These are phyloP conservation scores for Brassica balearica DNA, from an alignment of 441 rosid species.

Conservation along the genomic window DNA sequence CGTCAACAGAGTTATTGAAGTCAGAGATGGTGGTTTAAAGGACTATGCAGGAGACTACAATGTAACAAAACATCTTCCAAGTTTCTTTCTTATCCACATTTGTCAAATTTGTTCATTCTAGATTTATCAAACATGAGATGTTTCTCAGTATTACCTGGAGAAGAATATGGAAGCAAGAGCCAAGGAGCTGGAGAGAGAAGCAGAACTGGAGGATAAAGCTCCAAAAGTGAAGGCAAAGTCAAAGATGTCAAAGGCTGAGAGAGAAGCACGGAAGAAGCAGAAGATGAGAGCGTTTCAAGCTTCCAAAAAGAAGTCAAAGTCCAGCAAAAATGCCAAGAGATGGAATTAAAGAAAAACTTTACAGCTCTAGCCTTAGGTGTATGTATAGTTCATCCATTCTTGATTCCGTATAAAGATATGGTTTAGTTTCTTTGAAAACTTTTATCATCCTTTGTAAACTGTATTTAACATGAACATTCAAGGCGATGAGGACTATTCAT, in stretches of 20 bases:
- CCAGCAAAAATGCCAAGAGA: conserved; percentile 79
- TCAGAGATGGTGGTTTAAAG: conserved; percentile 64
- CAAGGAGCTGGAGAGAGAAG: conserved; percentile 76
- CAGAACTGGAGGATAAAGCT: conserved; percentile 79
- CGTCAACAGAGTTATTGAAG: conserved; percentile 96
- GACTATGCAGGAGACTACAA: conserved; percentile 91
- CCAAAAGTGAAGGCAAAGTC: conserved; percentile 94
- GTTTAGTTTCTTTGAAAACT: background rate
- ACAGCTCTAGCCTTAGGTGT: background rate
- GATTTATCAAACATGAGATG: background rate
- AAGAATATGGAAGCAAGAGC: conserved; percentile 87
- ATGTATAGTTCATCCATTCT: background rate
- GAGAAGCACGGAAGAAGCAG: conserved; percentile 91
- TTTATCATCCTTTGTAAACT: background rate
- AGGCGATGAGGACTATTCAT: background rate
- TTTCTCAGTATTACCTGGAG: conserved; percentile 73
- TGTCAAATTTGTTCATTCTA: background rate
- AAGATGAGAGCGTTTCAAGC: conserved; percentile 88
- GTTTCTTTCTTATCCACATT: background rate
- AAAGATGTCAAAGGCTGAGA: conserved; percentile 99
- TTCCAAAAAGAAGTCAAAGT: conserved; percentile 24
- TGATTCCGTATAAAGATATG: background rate
- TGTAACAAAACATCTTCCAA: conserved; percentile 41
- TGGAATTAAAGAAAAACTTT: conserved; percentile 64
- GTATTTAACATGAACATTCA: background rate